Percentiles rank a stretch among this genome's conserved stretches.
phyloP scores from a whole-genome alignment of 345 rosid genomes.

The Odontarrhena argentea region DNA sequence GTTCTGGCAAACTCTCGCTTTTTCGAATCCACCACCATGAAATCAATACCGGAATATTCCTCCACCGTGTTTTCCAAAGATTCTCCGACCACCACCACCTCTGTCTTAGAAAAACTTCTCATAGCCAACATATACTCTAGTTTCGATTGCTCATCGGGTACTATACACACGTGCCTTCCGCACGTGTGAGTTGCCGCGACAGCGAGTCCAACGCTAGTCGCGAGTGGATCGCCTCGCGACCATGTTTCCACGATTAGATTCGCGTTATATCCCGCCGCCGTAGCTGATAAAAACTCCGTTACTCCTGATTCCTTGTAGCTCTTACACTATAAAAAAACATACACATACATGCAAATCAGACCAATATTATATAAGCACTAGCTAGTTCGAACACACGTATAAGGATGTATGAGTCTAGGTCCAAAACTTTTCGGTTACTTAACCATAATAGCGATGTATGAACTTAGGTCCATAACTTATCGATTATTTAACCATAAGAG shows the following conservation, averaged over 20 bases:
- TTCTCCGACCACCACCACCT: slow-evolving; percentile 57
- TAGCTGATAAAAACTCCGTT: slow-evolving; percentile 78
- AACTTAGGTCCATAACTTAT: too few species aligned
- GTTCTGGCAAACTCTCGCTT: slow-evolving; percentile 58
- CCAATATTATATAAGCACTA: too few species aligned
- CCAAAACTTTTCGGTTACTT: too few species aligned
- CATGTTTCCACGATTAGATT: slow-evolving; percentile 75
- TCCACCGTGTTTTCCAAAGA: slow-evolving; percentile 56
- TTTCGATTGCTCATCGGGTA: slow-evolving; percentile 73
- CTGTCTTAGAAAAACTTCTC: slow-evolving; percentile 39
- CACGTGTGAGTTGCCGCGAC: slow-evolving; percentile 68
- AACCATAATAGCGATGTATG: too few species aligned
- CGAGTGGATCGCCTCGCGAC: slow-evolving; percentile 58
- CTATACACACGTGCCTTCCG: slow-evolving; percentile 78
- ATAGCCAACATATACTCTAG: slow-evolving; percentile 51
- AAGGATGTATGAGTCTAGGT: too few species aligned
- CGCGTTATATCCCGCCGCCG: slow-evolving; percentile 91
- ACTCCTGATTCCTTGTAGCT: slow-evolving; percentile 59
- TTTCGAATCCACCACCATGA: slow-evolving; percentile 73
- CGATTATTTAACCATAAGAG: too few species aligned
- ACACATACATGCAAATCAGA: slow-evolving; percentile 13
- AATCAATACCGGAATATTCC: slow-evolving; percentile 59
- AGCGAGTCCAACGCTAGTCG: slow-evolving; percentile 78
- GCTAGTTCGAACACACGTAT: too few species aligned
- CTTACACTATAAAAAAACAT: slow-evolving; percentile 46